These are phyloP conservation scores for Begonia loranthoides DNA, from an alignment of 306 rosid genomes.

Conservation along the genomic window DNA sequence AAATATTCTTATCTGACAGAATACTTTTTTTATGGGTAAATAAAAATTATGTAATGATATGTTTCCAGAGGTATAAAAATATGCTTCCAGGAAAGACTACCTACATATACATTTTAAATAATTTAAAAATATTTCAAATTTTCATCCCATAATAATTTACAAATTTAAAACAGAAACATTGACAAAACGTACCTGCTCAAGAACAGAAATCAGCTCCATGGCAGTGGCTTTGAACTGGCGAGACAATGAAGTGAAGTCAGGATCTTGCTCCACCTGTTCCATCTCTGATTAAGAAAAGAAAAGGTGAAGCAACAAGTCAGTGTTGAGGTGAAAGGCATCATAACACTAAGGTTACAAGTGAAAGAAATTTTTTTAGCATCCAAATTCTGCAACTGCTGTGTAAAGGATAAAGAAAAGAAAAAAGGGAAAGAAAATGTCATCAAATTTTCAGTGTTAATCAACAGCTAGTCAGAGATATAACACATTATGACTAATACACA, in stretches of 20 bases:
- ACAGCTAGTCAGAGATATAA: too few relatives aligned
- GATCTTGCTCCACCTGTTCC: slow-evolving; percentile 97
- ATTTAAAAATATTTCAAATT: neutral
- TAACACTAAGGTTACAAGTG: too few relatives aligned
- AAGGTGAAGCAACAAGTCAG: slow-evolving; percentile 25
- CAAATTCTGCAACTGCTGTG: neutral
- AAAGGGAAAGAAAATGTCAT: neutral
- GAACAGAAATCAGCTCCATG: slow-evolving; percentile 78
- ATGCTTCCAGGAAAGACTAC: too few relatives aligned
- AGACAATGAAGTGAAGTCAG: slow-evolving; percentile 63
- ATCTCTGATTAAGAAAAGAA: slow-evolving; percentile 43
- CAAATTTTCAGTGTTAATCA: neutral
- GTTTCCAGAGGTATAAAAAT: too few relatives aligned
- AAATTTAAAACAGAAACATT: slow-evolving; percentile 2
- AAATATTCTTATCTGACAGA: neutral
- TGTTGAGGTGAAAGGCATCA: slow-evolving; percentile 13
- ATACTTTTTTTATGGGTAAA: neutral
- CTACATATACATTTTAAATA: too few relatives aligned
- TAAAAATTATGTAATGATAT: too few relatives aligned
- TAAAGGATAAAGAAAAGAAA: neutral
- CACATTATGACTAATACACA: neutral
- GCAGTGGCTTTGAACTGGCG: slow-evolving; percentile 95
- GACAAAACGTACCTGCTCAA: slow-evolving; percentile 77
- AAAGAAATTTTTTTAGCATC: neutral
- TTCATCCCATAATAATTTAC: neutral